phyloP scores from a whole-genome alignment of 2,329 filamentous ascomycete species.

The Monilinia vaccinii-corymbosi region DNA sequence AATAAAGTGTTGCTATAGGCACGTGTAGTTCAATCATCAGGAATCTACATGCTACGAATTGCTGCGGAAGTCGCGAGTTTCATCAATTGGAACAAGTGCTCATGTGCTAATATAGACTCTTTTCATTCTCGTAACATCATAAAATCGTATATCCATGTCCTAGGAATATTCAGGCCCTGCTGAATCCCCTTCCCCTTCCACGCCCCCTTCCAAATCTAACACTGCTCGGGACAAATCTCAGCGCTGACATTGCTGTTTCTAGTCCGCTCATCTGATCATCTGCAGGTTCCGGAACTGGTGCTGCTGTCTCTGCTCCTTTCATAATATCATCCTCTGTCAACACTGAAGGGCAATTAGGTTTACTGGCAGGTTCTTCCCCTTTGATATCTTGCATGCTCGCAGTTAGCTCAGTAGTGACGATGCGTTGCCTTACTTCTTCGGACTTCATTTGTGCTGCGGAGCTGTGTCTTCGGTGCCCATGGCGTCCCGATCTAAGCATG shows the following conservation, averaged over 20 bases:
- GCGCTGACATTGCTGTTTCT: slow-evolving; percentile 57
- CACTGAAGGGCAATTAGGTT: neutral
- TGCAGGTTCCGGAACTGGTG: slow-evolving; percentile 5
- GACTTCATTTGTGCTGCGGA: slow-evolving; percentile 33
- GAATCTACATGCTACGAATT: neutral
- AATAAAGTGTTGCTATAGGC: neutral
- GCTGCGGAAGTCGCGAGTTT: neutral
- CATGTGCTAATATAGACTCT: slow-evolving; percentile 1
- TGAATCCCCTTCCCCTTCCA: slow-evolving; percentile 26
- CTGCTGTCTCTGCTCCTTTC: slow-evolving; percentile 50
- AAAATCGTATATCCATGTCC: neutral
- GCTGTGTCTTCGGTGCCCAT: slow-evolving; percentile 40
- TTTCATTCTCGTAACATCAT: slow-evolving; percentile 4
- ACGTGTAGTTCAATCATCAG: neutral
- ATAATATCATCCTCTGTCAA: slow-evolving; percentile 33
- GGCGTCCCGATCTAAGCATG: slow-evolving; percentile 55
- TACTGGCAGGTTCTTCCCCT: neutral
- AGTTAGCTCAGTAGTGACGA: slow-evolving; percentile 13
- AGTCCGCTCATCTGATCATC: slow-evolving; percentile 48
- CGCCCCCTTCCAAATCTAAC: slow-evolving; percentile 48
- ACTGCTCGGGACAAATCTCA: slow-evolving; percentile 62
- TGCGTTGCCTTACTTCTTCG: slow-evolving; percentile 19
- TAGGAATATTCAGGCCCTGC: slow-evolving; percentile 22
- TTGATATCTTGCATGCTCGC: neutral
- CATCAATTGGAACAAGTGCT: neutral